Evolutionary conservation across 306 rosid genomes (phyloP).

Genomic region (Prunus padus): DNA sequence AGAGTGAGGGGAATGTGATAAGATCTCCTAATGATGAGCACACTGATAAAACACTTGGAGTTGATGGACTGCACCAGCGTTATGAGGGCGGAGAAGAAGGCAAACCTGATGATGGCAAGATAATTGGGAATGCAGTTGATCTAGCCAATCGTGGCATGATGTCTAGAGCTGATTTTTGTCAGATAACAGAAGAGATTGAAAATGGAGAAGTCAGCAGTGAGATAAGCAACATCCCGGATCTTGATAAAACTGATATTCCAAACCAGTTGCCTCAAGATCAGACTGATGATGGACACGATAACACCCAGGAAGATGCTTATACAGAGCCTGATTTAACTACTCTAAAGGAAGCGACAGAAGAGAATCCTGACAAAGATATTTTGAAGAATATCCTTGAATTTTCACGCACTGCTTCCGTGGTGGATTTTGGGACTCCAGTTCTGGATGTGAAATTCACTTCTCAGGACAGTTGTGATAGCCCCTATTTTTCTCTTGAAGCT

Average conservation of each 20-base stretch:
- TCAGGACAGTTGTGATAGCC: slow-evolving; percentile 14
- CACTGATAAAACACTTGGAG: slow-evolving; percentile 31
- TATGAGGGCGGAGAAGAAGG: slow-evolving; percentile 27
- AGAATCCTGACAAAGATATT: slow-evolving; percentile 35
- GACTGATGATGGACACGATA: slow-evolving; percentile 21
- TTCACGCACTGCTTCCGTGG: slow-evolving; percentile 43
- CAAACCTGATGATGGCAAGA: slow-evolving; percentile 14
- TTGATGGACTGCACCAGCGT: slow-evolving; percentile 13
- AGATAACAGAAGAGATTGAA: slow-evolving; percentile 32
- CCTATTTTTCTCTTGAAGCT: slow-evolving; percentile 44
- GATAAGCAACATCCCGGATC: slow-evolving; percentile 19
- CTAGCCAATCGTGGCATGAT: slow-evolving; percentile 5
- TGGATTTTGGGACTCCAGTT: slow-evolving; percentile 63
- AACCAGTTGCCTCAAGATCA: slow-evolving; percentile 21
- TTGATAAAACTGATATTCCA: slow-evolving; percentile 22
- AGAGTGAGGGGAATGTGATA: slow-evolving; percentile 24
- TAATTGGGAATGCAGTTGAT: slow-evolving; percentile 7
- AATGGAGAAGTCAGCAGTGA: slow-evolving; percentile 24
- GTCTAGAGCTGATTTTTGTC: not conserved
- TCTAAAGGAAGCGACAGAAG: slow-evolving; percentile 26
- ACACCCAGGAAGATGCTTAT: slow-evolving; percentile 18
- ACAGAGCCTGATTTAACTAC: slow-evolving; percentile 18
- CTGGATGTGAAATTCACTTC: slow-evolving; percentile 72
- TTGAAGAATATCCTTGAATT: slow-evolving; percentile 60
- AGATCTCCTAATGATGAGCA: slow-evolving; percentile 23